Evolutionary conservation across 345 rosid species (phyloP).

Genomic region (Streptanthus diversifolius): DNA sequence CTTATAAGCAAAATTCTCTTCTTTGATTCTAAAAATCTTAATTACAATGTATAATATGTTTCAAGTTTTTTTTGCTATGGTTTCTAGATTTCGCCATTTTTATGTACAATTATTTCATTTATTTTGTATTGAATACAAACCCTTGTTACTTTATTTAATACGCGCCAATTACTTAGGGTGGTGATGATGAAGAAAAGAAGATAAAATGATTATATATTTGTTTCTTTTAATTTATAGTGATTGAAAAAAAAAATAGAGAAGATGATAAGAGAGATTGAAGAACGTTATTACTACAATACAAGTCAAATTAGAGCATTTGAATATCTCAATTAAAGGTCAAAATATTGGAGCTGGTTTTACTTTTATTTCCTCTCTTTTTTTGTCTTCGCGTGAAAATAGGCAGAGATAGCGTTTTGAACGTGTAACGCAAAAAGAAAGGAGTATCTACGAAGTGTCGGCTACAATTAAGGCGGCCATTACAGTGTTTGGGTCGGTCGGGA

Average conservation of each 20-base stretch:
- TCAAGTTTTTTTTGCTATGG: not conserved
- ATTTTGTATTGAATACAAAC: not conserved
- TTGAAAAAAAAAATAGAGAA: not conserved
- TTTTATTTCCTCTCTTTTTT: not conserved
- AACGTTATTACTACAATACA: not conserved
- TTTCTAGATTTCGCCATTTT: not conserved
- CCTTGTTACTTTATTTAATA: not conserved
- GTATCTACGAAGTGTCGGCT: slow-evolving; percentile 14
- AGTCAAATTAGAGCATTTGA: not conserved
- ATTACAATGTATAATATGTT: not conserved
- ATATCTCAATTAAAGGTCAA: slow-evolving; percentile 10
- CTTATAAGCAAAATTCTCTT: not conserved
- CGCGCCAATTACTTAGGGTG: not conserved
- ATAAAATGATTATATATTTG: not conserved
- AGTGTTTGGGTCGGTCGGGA: slow-evolving; percentile 23
- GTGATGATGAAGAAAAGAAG: not conserved
- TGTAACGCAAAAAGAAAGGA: not conserved
- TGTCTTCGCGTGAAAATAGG: slow-evolving; percentile 1
- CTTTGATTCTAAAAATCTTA: not conserved
- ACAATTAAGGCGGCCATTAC: slow-evolving; percentile 2
- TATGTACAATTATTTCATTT: slow-evolving; percentile 18
- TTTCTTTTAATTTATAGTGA: not conserved
- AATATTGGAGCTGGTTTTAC: not conserved
- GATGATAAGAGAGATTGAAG: not conserved
- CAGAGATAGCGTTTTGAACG: slow-evolving; percentile 3